Percentiles rank a stretch among this genome's conserved stretches.
Evolutionary conservation across 139 green algal species (phyloP).

Genomic region (Pycnococcus provasolii): DNA sequence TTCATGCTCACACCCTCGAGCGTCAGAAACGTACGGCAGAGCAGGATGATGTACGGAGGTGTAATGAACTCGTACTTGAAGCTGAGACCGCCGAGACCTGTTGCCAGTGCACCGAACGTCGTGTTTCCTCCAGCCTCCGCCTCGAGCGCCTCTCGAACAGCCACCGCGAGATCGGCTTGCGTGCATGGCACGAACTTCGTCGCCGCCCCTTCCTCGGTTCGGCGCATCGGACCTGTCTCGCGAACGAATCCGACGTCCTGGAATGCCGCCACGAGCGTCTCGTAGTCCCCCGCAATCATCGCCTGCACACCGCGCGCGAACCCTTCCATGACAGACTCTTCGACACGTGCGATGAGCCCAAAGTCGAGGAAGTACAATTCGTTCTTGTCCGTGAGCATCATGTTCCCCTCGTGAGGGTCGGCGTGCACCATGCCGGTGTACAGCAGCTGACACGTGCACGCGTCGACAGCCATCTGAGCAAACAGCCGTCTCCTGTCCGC

Average conservation of each 20-base stretch:
- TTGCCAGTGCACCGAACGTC: constrained; percentile 26
- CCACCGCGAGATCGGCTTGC: constrained; percentile 18
- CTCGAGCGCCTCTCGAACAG: constrained; percentile 11
- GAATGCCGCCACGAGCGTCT: constrained; percentile 22
- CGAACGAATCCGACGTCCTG: constrained; percentile 21
- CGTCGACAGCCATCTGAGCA: constrained; percentile 31
- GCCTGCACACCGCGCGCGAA: constrained; percentile 28
- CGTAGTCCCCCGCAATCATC: constrained; percentile 28
- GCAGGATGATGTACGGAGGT: constrained; percentile 34
- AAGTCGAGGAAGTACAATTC: constrained; percentile 32
- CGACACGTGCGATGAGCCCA: constrained; percentile 24
- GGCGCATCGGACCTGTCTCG: neutral
- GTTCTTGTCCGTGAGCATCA: constrained; percentile 25
- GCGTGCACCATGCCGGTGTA: constrained; percentile 34
- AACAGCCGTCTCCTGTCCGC: constrained; percentile 18
- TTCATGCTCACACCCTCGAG: constrained; percentile 29
- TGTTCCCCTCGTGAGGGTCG: constrained; percentile 37
- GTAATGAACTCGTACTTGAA: constrained; percentile 29
- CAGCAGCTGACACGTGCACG: constrained; percentile 29
- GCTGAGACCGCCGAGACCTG: constrained; percentile 15
- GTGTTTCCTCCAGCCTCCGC: constrained; percentile 8
- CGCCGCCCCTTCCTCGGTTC: neutral
- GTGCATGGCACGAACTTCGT: neutral
- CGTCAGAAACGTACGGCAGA: constrained; percentile 32
- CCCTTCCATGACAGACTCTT: constrained; percentile 28